A percentile compares a stretch with the other conserved stretches of the same genome.
These are phyloP conservation scores for Pistacia vera DNA, from an alignment of 345 rosid genomes.

Conservation along the genomic window DNA sequence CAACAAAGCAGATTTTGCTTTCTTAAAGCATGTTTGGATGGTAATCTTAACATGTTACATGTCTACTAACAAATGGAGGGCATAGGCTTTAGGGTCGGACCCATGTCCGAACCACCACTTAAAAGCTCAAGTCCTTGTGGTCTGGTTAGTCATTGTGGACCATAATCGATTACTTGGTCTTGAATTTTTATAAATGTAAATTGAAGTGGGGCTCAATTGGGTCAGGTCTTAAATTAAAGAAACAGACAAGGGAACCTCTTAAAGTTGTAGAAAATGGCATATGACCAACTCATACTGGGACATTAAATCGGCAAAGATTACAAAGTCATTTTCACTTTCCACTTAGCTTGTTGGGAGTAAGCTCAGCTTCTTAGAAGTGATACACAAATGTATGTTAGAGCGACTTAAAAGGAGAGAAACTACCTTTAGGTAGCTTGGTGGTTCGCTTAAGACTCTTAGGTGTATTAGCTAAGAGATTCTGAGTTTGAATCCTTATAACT, in stretches of 20 bases:
- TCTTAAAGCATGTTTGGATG: slow-evolving; percentile 16
- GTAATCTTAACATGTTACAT: not conserved
- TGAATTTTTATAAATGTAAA: not conserved
- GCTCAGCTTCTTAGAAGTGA: too few species aligned
- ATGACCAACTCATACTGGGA: slow-evolving; percentile 15
- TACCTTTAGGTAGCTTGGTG: too few species aligned
- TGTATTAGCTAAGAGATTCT: too few species aligned
- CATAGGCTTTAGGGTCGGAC: not conserved
- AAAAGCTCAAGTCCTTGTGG: not conserved
- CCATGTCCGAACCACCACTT: slow-evolving; percentile 13
- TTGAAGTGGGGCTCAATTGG: slow-evolving; percentile 5
- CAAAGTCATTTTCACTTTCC: not conserved
- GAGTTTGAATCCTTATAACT: too few species aligned
- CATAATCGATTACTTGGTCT: not conserved
- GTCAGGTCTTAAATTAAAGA: slow-evolving; percentile 2
- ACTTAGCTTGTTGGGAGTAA: not conserved
- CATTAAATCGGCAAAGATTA: not conserved
- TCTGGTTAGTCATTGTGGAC: slow-evolving; percentile 17
- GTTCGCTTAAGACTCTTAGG: too few species aligned
- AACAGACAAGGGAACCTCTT: slow-evolving; percentile 28
- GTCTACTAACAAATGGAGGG: slow-evolving; percentile 16
- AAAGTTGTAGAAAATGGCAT: not conserved
- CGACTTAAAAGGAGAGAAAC: too few species aligned
- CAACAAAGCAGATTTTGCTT: not conserved
- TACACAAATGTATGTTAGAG: too few species aligned